phyloP scores from a whole-genome alignment of 192 early-diverging fungal genomes.

The Jimgerdemannia lactiflua region DNA sequence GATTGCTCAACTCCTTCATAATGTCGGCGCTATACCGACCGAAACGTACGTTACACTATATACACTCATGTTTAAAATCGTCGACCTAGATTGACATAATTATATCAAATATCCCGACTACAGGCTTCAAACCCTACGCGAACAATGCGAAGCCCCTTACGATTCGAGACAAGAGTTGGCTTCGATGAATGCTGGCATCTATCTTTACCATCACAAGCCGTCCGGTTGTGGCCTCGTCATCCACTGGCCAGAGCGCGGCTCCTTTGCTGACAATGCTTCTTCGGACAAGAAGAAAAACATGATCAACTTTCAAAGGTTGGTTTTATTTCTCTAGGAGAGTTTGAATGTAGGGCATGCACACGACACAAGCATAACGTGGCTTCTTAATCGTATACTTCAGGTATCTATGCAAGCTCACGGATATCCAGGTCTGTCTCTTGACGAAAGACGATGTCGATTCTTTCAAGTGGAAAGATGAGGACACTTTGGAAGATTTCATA shows the following conservation, averaged over 20 bases:
- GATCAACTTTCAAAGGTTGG: conserved; percentile 1
- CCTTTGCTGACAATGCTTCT: conserved; percentile 20
- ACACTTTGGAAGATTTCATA: background rate
- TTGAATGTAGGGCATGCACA: background rate
- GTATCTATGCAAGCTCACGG: background rate
- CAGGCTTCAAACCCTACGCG: background rate
- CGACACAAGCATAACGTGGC: background rate
- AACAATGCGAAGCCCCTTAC: background rate
- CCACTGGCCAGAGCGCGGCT: background rate
- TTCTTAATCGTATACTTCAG: background rate
- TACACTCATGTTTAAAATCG: background rate
- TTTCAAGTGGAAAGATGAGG: background rate
- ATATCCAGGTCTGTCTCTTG: background rate
- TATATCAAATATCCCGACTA: background rate
- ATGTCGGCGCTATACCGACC: background rate
- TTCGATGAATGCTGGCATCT: background rate
- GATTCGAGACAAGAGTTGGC: background rate
- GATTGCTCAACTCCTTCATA: conserved; percentile 12
- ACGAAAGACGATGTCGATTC: background rate
- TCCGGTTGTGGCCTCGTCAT: conserved; percentile 4
- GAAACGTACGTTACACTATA: conserved; percentile 1
- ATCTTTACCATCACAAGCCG: conserved; percentile 1
- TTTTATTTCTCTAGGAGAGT: background rate
- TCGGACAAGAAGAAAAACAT: conserved; percentile 16
- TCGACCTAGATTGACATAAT: background rate